These are phyloP conservation scores for Iris pallida DNA, from an alignment of 116 monocot genomes.

Conservation along the genomic window DNA sequence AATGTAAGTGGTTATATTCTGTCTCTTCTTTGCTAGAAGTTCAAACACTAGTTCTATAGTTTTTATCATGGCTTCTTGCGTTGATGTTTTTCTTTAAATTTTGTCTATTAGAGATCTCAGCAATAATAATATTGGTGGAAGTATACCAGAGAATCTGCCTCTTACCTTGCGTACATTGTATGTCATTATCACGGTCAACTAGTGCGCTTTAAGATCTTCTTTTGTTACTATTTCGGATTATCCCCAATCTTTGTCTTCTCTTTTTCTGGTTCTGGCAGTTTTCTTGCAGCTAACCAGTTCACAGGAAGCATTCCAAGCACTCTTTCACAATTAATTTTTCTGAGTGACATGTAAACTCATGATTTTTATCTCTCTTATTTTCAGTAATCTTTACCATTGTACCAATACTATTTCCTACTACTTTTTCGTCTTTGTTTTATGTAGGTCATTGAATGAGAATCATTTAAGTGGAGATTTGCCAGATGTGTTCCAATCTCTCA, in stretches of 20 bases:
- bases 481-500: constrained; percentile 49
- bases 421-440: constrained; percentile 6
- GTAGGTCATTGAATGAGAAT: constrained; percentile 53
- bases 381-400: not conserved
- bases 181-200: constrained; percentile 8
- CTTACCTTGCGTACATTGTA: constrained; percentile 74
- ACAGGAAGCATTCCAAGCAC: constrained; percentile 54
- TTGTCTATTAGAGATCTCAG: constrained; percentile 66
- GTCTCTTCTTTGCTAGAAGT: not conserved
- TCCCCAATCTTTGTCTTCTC: constrained; percentile 1
- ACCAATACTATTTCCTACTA: not conserved
- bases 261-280: constrained; percentile 44
- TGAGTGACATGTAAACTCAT: constrained; percentile 43
- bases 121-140: constrained; percentile 96
- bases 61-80: constrained; percentile 1
- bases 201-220: not conserved
- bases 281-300: constrained; percentile 71
- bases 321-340: constrained; percentile 34
- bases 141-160: constrained; percentile 84
- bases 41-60: not conserved
- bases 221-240: constrained; percentile 4
- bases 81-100: constrained; percentile 16
- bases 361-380: not conserved
- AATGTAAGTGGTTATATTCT: constrained; percentile 45
- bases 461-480: constrained; percentile 54